phyloP scores from a whole-genome alignment of 2,329 filamentous ascomycete genomes.

The Exophiala phaeomuriformis region DNA sequence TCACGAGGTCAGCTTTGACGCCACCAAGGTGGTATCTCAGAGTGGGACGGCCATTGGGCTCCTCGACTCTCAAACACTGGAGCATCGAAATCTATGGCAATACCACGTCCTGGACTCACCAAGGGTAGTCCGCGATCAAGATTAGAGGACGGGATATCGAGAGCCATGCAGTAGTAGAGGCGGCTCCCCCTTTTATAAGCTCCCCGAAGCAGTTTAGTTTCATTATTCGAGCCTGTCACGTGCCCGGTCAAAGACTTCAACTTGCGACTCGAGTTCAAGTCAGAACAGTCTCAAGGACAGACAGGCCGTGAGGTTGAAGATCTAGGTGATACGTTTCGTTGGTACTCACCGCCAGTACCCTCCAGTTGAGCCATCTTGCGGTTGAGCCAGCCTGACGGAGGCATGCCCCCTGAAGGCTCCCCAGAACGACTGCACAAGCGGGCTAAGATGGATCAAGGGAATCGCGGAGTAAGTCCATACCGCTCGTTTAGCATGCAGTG shows the following conservation, averaged over 20 bases:
- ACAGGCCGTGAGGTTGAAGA: too few species aligned
- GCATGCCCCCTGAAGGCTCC: not conserved
- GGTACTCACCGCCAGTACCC: too few species aligned
- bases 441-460: conserved; percentile 7
- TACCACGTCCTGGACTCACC: too few species aligned
- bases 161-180: not conserved
- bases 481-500: not conserved
- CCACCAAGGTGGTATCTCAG: conserved; percentile 2
- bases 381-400: not conserved
- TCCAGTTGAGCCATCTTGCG: not conserved
- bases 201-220: not conserved
- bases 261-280: too few species aligned
- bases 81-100: not conserved
- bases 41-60: conserved; percentile 7
- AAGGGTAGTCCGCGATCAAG: too few species aligned
- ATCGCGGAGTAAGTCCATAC: not conserved
- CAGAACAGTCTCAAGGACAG: too few species aligned
- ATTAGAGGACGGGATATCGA: too few species aligned
- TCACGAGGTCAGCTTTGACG: conserved; percentile 13
- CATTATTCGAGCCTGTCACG: not conserved
- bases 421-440: conserved; percentile 7
- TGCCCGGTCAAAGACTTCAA: not conserved
- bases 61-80: not conserved
- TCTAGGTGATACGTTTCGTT: too few species aligned
- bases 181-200: not conserved